These are phyloP conservation scores for Cyclotella choctawhatcheeana DNA, from an alignment of 108 stramenopile genomes.

Conservation along the genomic window DNA sequence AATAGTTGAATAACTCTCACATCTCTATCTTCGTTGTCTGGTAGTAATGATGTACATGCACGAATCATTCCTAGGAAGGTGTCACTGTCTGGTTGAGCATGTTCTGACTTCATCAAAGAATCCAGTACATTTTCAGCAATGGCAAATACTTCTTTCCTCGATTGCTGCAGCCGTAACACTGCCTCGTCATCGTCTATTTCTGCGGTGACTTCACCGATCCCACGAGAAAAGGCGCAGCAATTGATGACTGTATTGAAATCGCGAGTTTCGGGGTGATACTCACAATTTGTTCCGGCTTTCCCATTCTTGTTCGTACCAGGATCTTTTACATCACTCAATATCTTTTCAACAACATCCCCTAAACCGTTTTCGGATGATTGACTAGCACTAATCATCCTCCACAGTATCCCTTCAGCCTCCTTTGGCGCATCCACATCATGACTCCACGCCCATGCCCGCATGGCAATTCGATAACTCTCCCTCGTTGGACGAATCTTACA, in stretches of 20 bases:
- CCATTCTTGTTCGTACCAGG: not conserved
- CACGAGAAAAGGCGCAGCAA: slow-evolving; percentile 45
- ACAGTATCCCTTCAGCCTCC: slow-evolving; percentile 36
- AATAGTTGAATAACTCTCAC: slow-evolving; percentile 36
- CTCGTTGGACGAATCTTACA: slow-evolving; percentile 33
- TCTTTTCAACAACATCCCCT: not conserved
- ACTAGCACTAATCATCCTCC: slow-evolving; percentile 39
- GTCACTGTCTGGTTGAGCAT: slow-evolving; percentile 34
- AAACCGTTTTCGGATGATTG: not conserved
- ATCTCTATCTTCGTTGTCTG: slow-evolving; percentile 45
- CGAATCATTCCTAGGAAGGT: slow-evolving; percentile 45
- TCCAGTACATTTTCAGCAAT: slow-evolving; percentile 33
- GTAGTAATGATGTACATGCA: slow-evolving; percentile 36
- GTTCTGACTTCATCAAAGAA: slow-evolving; percentile 25
- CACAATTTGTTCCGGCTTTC: slow-evolving; percentile 1
- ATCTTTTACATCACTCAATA: slow-evolving; percentile 2
- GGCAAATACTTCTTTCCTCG: slow-evolving; percentile 19
- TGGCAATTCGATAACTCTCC: slow-evolving; percentile 22
- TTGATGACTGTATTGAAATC: slow-evolving; percentile 53
- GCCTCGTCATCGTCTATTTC: slow-evolving; percentile 27
- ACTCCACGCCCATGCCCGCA: slow-evolving; percentile 52
- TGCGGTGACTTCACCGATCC: slow-evolving; percentile 13
- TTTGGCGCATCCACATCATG: slow-evolving; percentile 43
- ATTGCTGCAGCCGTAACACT: slow-evolving; percentile 10
- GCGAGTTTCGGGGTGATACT: slow-evolving; percentile 36